phyloP scores from a whole-genome alignment of 176 grass and related monocot species.

The Triticum turgidum region DNA sequence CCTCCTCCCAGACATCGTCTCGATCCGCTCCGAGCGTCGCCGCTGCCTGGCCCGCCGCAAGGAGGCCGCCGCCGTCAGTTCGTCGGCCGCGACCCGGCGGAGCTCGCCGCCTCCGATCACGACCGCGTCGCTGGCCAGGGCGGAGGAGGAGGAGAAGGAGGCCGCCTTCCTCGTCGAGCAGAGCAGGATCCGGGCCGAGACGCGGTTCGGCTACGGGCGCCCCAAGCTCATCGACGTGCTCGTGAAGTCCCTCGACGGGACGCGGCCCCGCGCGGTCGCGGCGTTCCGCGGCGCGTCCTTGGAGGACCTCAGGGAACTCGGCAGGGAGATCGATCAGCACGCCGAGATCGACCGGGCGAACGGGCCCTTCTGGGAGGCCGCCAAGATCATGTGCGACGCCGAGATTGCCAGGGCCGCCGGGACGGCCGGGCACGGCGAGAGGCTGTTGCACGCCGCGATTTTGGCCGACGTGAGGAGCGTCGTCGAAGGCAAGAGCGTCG shows the following conservation, averaged over 20 bases:
- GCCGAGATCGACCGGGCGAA: conserved; percentile 17
- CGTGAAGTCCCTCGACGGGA: conserved; percentile 23
- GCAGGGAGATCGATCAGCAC: neutral
- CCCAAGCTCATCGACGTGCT: conserved; percentile 42
- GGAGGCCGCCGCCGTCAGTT: conserved; percentile 20
- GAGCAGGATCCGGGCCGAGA: conserved; percentile 37
- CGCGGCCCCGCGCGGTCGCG: conserved; percentile 10
- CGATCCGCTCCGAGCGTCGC: neutral
- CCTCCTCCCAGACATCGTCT: conserved; percentile 20
- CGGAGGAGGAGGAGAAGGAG: conserved; percentile 31
- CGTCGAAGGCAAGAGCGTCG: conserved; percentile 7
- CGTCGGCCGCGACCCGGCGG: neutral
- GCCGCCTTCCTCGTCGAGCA: conserved; percentile 43
- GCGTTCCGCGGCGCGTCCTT: conserved; percentile 23
- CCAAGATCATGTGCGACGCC: conserved; percentile 24
- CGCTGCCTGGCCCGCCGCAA: conserved; percentile 26
- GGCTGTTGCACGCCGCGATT: conserved; percentile 1
- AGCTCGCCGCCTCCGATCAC: neutral
- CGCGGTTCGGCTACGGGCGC: conserved; percentile 33
- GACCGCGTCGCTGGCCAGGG: neutral
- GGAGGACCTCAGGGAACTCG: conserved; percentile 23
- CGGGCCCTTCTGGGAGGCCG: conserved; percentile 36
- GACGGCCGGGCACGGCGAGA: neutral
- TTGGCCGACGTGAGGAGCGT: conserved; percentile 13
- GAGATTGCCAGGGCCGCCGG: conserved; percentile 13